These are phyloP conservation scores for Amylostereum areolatum DNA, from an alignment of 1,284 basidiomycete genomes.

Conservation along the genomic window DNA sequence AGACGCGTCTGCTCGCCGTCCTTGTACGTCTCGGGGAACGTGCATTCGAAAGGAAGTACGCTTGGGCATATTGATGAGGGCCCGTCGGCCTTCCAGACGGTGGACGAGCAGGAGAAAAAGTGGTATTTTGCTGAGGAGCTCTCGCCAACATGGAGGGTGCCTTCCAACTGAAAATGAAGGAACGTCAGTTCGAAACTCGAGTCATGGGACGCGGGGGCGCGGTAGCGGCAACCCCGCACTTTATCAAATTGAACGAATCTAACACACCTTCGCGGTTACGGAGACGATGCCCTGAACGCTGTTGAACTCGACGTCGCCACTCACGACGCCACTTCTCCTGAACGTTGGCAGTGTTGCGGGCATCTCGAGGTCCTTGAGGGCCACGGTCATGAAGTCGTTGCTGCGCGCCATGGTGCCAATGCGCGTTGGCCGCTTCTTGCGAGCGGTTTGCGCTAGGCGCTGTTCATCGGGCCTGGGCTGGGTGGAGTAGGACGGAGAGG, in stretches of 20 bases:
- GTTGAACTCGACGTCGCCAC: conserved; percentile 16
- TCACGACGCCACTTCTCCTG: conserved; percentile 12
- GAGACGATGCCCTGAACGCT: conserved; percentile 8
- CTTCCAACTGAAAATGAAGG: conserved; percentile 37
- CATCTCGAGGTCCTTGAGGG: conserved; percentile 17
- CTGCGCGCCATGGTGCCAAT: conserved; percentile 13
- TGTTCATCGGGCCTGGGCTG: conserved; percentile 19
- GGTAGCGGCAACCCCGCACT: too few species aligned
- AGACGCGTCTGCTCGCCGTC: conserved; percentile 22
- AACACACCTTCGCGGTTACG: conserved; percentile 16
- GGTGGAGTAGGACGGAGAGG: conserved; percentile 20
- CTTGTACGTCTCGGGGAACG: conserved; percentile 40
- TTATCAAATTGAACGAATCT: too few species aligned
- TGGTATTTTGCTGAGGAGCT: conserved; percentile 27
- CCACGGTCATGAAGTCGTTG: conserved; percentile 13
- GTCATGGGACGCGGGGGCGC: too few species aligned
- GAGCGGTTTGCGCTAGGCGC: conserved; percentile 19
- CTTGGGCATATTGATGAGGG: conserved; percentile 30
- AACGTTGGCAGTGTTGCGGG: conserved; percentile 16
- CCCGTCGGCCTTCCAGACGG: conserved; percentile 36
- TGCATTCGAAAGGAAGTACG: conserved; percentile 40
- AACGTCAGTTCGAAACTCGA: background rate
- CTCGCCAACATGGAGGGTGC: conserved; percentile 38
- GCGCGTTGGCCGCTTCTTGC: conserved; percentile 7
- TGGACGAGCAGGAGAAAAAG: conserved; percentile 27